These are phyloP conservation scores for Trypanosoma boissoni DNA, from an alignment of 208 protist species.

Conservation along the genomic window DNA sequence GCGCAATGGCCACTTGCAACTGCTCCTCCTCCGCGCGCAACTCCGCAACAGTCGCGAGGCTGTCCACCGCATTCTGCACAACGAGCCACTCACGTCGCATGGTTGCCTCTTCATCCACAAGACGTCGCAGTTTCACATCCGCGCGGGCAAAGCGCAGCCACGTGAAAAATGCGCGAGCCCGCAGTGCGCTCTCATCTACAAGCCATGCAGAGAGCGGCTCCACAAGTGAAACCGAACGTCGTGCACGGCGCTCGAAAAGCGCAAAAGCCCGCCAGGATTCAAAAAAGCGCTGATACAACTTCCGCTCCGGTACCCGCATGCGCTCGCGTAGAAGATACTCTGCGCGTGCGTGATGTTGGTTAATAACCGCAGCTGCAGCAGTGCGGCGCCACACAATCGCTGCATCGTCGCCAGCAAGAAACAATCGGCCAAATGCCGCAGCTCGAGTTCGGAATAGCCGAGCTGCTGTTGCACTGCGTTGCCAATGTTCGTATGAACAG, in stretches of 20 bases:
- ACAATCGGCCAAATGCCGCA: conserved; percentile 45
- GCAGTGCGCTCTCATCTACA: conserved; percentile 29
- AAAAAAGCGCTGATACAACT: conserved; percentile 26
- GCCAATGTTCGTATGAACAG: conserved; percentile 16
- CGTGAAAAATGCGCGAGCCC: conserved; percentile 36
- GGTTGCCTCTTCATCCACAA: conserved; percentile 46
- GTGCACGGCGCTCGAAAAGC: not conserved
- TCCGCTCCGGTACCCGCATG: conserved; percentile 7
- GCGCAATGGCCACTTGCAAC: conserved; percentile 22
- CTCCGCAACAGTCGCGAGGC: conserved; percentile 29
- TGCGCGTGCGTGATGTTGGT: conserved; percentile 15
- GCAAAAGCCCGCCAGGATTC: conserved; percentile 30
- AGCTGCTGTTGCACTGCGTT: not conserved
- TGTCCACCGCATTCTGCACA: conserved; percentile 38
- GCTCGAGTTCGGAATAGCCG: not conserved
- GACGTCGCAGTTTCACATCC: conserved; percentile 31
- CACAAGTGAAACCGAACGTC: conserved; percentile 28
- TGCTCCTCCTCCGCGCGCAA: conserved; percentile 29
- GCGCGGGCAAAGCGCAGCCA: conserved; percentile 50
- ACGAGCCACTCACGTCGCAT: conserved; percentile 54
- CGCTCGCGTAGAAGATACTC: conserved; percentile 30
- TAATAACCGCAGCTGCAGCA: not conserved
- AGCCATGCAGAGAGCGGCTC: conserved; percentile 39
- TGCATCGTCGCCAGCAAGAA: conserved; percentile 42
- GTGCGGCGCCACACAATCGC: conserved; percentile 21